A percentile compares a stretch with the other conserved stretches of the same genome.
Conservation (phyloP, 768 basidiomycete species). For the Amanita pseudoporphyria region DNA sequence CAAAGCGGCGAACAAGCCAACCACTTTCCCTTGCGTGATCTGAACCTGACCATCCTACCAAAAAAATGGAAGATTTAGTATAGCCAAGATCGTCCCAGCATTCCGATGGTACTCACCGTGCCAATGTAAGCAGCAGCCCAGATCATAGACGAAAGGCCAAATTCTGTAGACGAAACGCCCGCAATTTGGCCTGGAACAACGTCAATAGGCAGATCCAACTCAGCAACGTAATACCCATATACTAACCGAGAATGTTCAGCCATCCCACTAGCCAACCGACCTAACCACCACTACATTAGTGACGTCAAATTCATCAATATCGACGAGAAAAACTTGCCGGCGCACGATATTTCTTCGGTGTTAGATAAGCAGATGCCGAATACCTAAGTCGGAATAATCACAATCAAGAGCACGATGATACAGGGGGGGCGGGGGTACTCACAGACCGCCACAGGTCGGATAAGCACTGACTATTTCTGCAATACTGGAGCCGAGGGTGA, state of each 20-base stretch:
- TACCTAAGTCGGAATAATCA: slow-evolving; percentile 39
- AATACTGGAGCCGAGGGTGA: slow-evolving; percentile 63
- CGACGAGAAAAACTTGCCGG: slow-evolving; percentile 28
- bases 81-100: too few relatives aligned
- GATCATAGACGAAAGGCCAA: slow-evolving; percentile 72
- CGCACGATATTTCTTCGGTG: slow-evolving; percentile 54
- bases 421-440: slow-evolving; percentile 15
- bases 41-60: slow-evolving; percentile 43
- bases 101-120: slow-evolving; percentile 23
- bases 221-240: not conserved
- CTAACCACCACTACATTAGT: slow-evolving; percentile 18
- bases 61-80: not conserved
- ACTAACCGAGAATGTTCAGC: slow-evolving; percentile 68
- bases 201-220: slow-evolving; percentile 1
- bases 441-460: slow-evolving; percentile 68
- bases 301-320: not conserved
- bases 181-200: slow-evolving; percentile 57
- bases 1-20: slow-evolving; percentile 69
- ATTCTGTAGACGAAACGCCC: slow-evolving; percentile 80
- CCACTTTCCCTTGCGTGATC: slow-evolving; percentile 62
- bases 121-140: slow-evolving; percentile 64
- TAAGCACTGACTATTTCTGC: slow-evolving; percentile 72
- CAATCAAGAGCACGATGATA: not conserved
- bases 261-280: slow-evolving; percentile 76
- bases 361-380: slow-evolving; percentile 72